These are phyloP conservation scores for Sphaceloma murrayae DNA, from an alignment of 2,329 filamentous ascomycete genomes.

Conservation along the genomic window DNA sequence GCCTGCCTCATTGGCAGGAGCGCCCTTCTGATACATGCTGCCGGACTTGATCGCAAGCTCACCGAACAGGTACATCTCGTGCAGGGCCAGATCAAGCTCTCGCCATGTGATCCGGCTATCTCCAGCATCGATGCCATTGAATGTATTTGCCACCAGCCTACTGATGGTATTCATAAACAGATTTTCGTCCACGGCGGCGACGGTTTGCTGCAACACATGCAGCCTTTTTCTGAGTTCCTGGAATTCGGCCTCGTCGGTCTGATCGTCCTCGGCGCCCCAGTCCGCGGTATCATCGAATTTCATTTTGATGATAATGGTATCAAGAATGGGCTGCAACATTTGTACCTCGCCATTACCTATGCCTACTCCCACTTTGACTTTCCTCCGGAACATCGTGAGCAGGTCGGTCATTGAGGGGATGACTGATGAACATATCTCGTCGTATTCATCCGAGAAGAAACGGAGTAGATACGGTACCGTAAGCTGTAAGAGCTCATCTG, in stretches of 20 bases:
- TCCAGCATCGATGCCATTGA: constrained; percentile 66
- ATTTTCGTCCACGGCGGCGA: constrained; percentile 77
- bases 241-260: constrained; percentile 95
- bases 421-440: constrained; percentile 93
- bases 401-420: constrained; percentile 90
- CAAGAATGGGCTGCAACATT: constrained; percentile 78
- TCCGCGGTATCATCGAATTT: constrained; percentile 89
- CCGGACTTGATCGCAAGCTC: constrained; percentile 85
- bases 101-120: constrained; percentile 79
- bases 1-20: constrained; percentile 67
- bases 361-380: constrained; percentile 51
- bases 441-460: constrained; percentile 96
- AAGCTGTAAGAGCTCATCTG: constrained; percentile 69
- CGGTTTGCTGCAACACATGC: constrained; percentile 82
- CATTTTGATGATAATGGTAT: constrained; percentile 92
- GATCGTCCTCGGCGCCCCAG: constrained; percentile 89
- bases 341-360: constrained; percentile 66
- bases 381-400: constrained; percentile 78
- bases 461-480: constrained; percentile 83
- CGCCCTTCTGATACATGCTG: constrained; percentile 75
- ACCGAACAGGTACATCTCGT: constrained; percentile 94
- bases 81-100: constrained; percentile 82
- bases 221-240: constrained; percentile 85
- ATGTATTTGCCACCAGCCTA: constrained; percentile 77
- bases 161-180: constrained; percentile 85